phyloP scores from a whole-genome alignment of 305 asterid species.

The Fraxinus latifolia region DNA sequence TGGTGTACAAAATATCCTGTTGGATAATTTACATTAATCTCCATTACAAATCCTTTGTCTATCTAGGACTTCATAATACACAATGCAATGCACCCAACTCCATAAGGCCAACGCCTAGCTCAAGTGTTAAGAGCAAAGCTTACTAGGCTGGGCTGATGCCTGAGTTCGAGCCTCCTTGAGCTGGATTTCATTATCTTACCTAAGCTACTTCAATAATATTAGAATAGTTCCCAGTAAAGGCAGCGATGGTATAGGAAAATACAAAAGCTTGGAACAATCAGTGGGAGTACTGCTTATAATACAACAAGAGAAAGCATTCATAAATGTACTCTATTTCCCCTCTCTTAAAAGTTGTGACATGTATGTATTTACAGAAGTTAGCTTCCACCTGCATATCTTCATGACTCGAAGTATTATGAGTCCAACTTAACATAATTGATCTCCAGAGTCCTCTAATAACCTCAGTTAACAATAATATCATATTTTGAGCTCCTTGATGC shows the following conservation, averaged over 20 bases:
- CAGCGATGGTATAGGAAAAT: background rate
- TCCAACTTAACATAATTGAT: background rate
- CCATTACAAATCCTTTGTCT: background rate
- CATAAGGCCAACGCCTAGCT: background rate
- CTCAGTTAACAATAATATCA: background rate
- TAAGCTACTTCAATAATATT: background rate
- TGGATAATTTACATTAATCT: background rate
- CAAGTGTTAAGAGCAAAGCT: background rate
- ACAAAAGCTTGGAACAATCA: background rate
- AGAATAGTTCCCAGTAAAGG: background rate
- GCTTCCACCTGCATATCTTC: background rate
- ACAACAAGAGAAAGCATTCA: background rate
- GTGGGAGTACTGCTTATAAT: background rate
- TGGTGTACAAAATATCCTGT: background rate
- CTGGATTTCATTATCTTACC: background rate
- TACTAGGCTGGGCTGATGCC: background rate
- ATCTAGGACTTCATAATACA: background rate
- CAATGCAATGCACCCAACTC: background rate
- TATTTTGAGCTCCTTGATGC: conserved; percentile 7
- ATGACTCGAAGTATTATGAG: background rate
- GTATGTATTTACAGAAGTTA: background rate
- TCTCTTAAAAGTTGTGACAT: background rate
- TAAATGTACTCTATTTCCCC: background rate
- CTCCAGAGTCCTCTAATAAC: conserved; percentile 1
- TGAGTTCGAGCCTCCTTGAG: background rate